Conservation (phyloP, 2,329 filamentous ascomycete genomes). For the Cordyceps fumosorosea region DNA sequence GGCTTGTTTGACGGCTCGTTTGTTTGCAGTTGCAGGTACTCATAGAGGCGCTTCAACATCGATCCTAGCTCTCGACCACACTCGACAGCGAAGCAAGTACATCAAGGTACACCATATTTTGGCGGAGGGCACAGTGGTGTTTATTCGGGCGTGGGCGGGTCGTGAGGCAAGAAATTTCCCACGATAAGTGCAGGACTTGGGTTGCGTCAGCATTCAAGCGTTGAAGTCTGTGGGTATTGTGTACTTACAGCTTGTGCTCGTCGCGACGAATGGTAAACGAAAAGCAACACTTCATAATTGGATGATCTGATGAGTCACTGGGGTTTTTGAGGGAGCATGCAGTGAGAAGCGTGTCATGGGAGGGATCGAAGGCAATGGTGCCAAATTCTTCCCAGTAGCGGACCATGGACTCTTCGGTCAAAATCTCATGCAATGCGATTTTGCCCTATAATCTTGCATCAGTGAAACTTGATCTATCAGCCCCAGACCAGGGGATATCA, state of each 20-base stretch:
- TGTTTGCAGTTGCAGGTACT: too few species aligned
- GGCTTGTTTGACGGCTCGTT: too few species aligned
- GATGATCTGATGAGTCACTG: conserved; percentile 58
- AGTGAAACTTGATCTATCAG: neutral
- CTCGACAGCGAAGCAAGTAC: neutral
- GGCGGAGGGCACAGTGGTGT: neutral
- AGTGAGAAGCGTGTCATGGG: conserved; percentile 90
- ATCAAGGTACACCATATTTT: neutral
- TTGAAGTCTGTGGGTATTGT: neutral
- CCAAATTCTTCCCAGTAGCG: conserved; percentile 99
- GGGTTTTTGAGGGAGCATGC: conserved; percentile 87
- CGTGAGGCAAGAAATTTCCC: conserved; percentile 90
- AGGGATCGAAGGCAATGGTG: conserved; percentile 90
- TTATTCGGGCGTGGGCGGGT: conserved; percentile 38
- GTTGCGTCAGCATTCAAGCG: conserved; percentile 25
- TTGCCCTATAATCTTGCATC: conserved; percentile 59
- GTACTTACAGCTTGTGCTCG: conserved; percentile 85
- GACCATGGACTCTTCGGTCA: conserved; percentile 90
- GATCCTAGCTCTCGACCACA: too few species aligned
- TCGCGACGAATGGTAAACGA: conserved; percentile 95
- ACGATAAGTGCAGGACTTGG: conserved; percentile 90
- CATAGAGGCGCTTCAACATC: neutral
- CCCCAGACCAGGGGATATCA: too few species aligned
- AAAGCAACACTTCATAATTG: conserved; percentile 87
- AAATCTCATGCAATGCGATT: conserved; percentile 88